phyloP scores from a whole-genome alignment of 768 basidiomycete genomes.

The Pholiota molesta region DNA sequence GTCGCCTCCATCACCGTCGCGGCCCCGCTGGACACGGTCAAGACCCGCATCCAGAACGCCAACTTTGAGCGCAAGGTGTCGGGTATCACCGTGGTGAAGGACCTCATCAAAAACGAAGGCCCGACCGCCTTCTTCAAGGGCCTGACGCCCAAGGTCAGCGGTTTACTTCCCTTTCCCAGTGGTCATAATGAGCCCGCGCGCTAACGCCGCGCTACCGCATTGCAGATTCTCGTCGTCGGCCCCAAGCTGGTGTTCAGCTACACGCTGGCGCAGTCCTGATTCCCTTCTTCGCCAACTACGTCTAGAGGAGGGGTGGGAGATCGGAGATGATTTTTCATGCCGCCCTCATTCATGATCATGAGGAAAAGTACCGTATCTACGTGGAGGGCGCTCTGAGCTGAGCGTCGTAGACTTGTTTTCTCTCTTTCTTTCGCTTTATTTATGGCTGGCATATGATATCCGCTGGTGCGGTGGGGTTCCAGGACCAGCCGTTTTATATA shows the following conservation, averaged over 20 bases:
- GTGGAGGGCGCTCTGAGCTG: neutral
- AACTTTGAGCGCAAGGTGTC: slow-evolving; percentile 89
- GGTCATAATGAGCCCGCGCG: too few species aligned
- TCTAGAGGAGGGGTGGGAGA: slow-evolving; percentile 37
- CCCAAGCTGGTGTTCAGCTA: slow-evolving; percentile 99
- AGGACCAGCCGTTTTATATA: neutral
- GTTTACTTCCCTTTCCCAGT: too few species aligned
- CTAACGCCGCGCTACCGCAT: slow-evolving; percentile 5
- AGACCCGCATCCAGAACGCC: slow-evolving; percentile 98
- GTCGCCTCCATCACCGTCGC: slow-evolving; percentile 95
- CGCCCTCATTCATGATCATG: neutral
- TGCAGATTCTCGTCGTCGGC: slow-evolving; percentile 90
- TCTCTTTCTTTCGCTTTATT: neutral
- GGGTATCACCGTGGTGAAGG: slow-evolving; percentile 81
- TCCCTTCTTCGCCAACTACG: slow-evolving; percentile 87
- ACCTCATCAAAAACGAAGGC: slow-evolving; percentile 89
- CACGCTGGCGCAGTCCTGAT: slow-evolving; percentile 97
- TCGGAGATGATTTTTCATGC: neutral
- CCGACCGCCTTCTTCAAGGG: slow-evolving; percentile 91
- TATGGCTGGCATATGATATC: slow-evolving; percentile 10
- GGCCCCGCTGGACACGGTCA: slow-evolving; percentile 94
- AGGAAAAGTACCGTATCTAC: neutral
- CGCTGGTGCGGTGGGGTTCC: slow-evolving; percentile 1
- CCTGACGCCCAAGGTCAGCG: slow-evolving; percentile 87
- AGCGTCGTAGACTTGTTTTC: neutral